These are phyloP conservation scores for Hypoxylon lienhwacheense DNA, from an alignment of 495 filamentous ascomycete species.

Conservation along the genomic window DNA sequence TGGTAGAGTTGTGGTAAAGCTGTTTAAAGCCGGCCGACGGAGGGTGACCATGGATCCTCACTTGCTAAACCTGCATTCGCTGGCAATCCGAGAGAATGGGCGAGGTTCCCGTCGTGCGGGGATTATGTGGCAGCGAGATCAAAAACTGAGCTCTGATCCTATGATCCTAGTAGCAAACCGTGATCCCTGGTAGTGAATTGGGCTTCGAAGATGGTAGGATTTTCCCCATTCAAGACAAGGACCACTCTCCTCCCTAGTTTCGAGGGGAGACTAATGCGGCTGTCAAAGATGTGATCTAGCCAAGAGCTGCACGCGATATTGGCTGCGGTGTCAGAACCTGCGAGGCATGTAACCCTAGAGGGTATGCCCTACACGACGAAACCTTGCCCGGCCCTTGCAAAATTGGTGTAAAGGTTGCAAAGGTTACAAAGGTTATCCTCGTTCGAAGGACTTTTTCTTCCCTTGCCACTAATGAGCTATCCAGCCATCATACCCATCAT, in stretches of 20 bases:
- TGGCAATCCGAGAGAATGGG: slow-evolving; percentile 24
- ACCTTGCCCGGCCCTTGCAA: slow-evolving; percentile 25
- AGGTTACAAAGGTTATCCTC: slow-evolving; percentile 5
- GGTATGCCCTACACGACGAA: slow-evolving; percentile 26
- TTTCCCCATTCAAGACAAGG: slow-evolving; percentile 21
- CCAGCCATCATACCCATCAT: slow-evolving; percentile 5
- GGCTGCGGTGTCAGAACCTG: slow-evolving; percentile 23
- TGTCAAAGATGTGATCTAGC: slow-evolving; percentile 39
- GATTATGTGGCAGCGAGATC: slow-evolving; percentile 5
- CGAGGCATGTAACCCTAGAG: slow-evolving; percentile 20
- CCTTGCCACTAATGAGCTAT: slow-evolving; percentile 16
- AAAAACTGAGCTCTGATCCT: slow-evolving; percentile 2
- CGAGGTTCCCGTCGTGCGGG: slow-evolving; percentile 19
- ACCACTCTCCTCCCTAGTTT: slow-evolving; percentile 7
- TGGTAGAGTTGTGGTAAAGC: neutral
- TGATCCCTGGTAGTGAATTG: slow-evolving; percentile 7
- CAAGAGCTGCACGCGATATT: slow-evolving; percentile 35
- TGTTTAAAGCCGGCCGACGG: slow-evolving; percentile 23
- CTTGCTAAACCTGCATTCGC: slow-evolving; percentile 22
- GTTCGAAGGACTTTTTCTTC: neutral
- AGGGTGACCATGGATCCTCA: slow-evolving; percentile 21
- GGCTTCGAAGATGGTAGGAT: slow-evolving; percentile 1
- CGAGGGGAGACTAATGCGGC: slow-evolving; percentile 30
- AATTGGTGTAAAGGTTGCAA: too few relatives aligned
- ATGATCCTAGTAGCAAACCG: slow-evolving; percentile 18